Base-by-base conservation (phyloP, 805 yeast species). In the Nakazawaea holstii region DNA sequence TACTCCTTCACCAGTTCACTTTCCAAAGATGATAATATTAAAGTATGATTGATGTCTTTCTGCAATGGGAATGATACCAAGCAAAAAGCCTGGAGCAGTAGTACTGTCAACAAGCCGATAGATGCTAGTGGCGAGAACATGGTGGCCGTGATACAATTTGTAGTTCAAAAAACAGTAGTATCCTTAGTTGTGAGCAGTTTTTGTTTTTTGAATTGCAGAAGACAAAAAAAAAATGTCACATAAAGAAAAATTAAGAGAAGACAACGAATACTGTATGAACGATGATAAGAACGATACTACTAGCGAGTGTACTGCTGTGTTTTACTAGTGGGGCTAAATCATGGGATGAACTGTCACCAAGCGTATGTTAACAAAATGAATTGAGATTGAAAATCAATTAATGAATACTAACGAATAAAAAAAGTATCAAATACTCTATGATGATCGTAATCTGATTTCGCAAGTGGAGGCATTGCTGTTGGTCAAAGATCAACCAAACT, bases 321-420 rank as follows among this genome's bases (percentile, higher is more conserved):
- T 10, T 42, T 10, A 4, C 15, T 7, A 8, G 11, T 26, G 24
- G 39, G 14, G 39, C 35, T 9, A 26, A 15, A 9, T 39, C 48
- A 14, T 45, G 43, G 44, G 48, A 45, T 39, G 37, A 39, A 10
- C 6, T 13, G 32, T 32, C 43, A 8, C 40, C 48, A 14, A 45
- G 15, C 11, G 47, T 44, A 32, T 30, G 47, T 38, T 3, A 6
- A 3, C 14, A 7, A 11, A 10, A 35, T 38, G 28, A 38, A 3
- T 11, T 11, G 11, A 10, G 33, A 30, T 4, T 30, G 11, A 30
- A 11, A 4, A 30, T n/a, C n/a, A 17, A 13, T 11, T 35, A 35
- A 35, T 14, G 17, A 9, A 3, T 20, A 39, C 43, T 39, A 39
- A 39, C 43, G 20, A 20, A 20, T 17, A 8, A 10, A 8, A 13